Evolutionary conservation across 1,139 yeast genomes (phyloP).

Genomic region (Suhomyces wounanorum): DNA sequence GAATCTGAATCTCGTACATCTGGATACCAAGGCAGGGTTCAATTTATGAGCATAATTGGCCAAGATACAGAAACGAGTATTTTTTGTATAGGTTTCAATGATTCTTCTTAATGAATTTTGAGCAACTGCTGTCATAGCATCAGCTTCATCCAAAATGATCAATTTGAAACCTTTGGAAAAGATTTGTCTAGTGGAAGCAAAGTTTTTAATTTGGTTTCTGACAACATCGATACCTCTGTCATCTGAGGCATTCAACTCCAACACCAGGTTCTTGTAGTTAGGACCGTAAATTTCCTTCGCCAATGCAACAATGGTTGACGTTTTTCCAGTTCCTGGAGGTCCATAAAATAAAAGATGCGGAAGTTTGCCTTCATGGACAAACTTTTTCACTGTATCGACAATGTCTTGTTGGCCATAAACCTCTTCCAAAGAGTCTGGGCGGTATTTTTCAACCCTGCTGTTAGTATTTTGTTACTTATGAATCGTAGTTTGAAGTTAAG

Average conservation of each 20-base stretch:
- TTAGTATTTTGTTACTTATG: slow-evolving; percentile 20
- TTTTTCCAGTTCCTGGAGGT: slow-evolving; percentile 98
- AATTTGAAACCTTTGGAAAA: slow-evolving; percentile 81
- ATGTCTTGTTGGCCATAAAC: slow-evolving; percentile 91
- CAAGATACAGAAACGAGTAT: slow-evolving; percentile 91
- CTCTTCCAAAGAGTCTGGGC: slow-evolving; percentile 82
- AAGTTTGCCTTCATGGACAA: slow-evolving; percentile 77
- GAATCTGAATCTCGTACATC: slow-evolving; percentile 95
- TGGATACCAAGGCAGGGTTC: slow-evolving; percentile 89
- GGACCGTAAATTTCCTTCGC: slow-evolving; percentile 91
- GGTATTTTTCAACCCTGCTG: slow-evolving; percentile 88
- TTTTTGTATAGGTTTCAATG: slow-evolving; percentile 92
- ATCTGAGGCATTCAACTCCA: slow-evolving; percentile 86
- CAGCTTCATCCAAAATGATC: slow-evolving; percentile 95
- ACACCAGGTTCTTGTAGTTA: slow-evolving; percentile 81
- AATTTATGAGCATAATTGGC: slow-evolving; percentile 96
- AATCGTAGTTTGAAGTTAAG: too few relatives aligned
- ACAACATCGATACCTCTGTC: slow-evolving; percentile 89
- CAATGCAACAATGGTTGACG: slow-evolving; percentile 88
- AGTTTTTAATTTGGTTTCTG: slow-evolving; percentile 78
- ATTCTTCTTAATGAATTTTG: slow-evolving; percentile 91
- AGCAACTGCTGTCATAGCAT: slow-evolving; percentile 97
- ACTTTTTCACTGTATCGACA: slow-evolving; percentile 76
- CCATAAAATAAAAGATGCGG: slow-evolving; percentile 94
- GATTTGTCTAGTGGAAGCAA: slow-evolving; percentile 90